These are phyloP conservation scores for Fusarium solani-melongenae DNA, from an alignment of 2,329 filamentous ascomycete species.

Conservation along the genomic window DNA sequence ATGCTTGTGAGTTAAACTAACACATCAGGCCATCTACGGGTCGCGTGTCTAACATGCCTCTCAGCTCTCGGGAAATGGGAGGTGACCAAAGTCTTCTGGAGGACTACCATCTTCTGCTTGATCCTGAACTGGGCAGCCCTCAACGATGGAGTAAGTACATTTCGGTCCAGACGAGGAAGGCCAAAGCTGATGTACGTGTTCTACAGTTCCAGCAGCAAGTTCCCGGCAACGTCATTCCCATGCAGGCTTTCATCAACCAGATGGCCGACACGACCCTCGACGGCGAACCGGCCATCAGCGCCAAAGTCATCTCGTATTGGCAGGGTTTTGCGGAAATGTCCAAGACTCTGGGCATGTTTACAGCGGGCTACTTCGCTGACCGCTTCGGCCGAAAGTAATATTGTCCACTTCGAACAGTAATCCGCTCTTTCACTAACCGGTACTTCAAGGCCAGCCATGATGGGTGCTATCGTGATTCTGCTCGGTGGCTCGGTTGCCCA, in stretches of 20 bases:
- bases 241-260: slow-evolving; percentile 17
- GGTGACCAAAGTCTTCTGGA: slow-evolving; percentile 2
- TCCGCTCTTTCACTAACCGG: neutral
- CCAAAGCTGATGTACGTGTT: neutral
- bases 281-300: slow-evolving; percentile 14
- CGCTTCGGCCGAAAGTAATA: slow-evolving; percentile 8
- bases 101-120: slow-evolving; percentile 6
- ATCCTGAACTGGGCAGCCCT: slow-evolving; percentile 7
- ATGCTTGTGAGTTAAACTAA: neutral
- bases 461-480: neutral
- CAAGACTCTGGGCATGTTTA: slow-evolving; percentile 13
- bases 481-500: neutral
- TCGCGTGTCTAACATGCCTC: neutral
- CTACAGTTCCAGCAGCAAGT: slow-evolving; percentile 3
- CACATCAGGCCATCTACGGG: neutral
- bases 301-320: slow-evolving; percentile 21
- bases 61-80: slow-evolving; percentile 11
- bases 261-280: slow-evolving; percentile 15
- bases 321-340: slow-evolving; percentile 23
- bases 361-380: slow-evolving; percentile 4
- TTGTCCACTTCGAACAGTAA: neutral
- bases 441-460: neutral
- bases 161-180: neutral
- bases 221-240: slow-evolving; percentile 9
- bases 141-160: neutral